Base-by-base conservation (phyloP, 306 rosid species). In the Castanopsis chinensis region DNA sequence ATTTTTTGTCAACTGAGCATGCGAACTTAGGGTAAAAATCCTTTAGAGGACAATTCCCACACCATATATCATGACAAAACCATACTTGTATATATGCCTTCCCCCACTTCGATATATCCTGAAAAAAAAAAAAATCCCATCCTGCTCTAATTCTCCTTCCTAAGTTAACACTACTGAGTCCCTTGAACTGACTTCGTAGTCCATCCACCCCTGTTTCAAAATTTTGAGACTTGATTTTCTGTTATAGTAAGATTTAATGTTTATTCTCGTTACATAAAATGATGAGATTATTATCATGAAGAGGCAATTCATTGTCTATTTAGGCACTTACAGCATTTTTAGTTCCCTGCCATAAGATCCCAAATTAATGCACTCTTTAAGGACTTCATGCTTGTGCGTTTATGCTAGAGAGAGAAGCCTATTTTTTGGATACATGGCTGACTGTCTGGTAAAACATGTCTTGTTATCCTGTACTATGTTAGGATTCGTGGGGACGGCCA, bases 401-500 rank as follows among this genome's bases (percentile, higher is more conserved):
- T 35, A 68, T 68, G 72, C 53, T 20, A 35, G 52, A 32, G 41
- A 33, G 37, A 33, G 72, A 19, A 35, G 15, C 28, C 52, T 33
- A 28, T 17, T 65, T 32, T 30, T 17, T 49, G 53, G 53, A 10
- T 49, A 12, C 17, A 12, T 49, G 53, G 14, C 5, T 49, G 53
- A 49, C 53, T 12, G 17, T 49, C 53, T 49, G 7, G 19, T 65
- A 32, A 65, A 30, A 65, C 13, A 65, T 33, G 8, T 64, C 0
- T 32, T 68, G 52, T 68, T 35, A 7, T 35, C n/a, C 51, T 68
- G 14, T 68, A 33, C 53, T 6, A 18, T 78, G 64, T 35, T 70
- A 88, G 91, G 91, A 88, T 73, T 78, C 89, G 5, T 52, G 33
- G 67, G 91, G 91, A 58, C 74, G 84, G 37, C 91, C 83, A 1